Conservation (phyloP, 2,329 filamentous ascomycete genomes). For the Graphilbum sp. region DNA sequence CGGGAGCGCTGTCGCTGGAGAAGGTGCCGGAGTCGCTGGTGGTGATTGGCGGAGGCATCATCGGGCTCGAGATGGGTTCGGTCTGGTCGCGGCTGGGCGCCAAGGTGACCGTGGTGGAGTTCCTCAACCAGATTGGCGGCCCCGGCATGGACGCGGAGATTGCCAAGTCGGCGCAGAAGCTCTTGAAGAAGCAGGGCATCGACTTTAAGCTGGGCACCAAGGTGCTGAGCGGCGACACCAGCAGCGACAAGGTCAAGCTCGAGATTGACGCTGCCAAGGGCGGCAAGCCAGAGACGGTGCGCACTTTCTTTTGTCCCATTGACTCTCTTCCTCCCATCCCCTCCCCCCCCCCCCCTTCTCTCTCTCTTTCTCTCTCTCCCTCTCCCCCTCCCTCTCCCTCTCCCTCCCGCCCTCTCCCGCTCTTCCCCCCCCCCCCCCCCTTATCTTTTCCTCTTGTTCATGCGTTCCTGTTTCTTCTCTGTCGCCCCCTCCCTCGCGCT, state of each 20-base stretch:
- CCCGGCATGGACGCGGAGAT: constrained; percentile 95
- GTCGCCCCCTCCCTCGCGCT: no score
- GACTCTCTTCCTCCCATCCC: no score
- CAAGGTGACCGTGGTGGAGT: constrained; percentile 96
- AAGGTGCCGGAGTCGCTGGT: constrained; percentile 93
- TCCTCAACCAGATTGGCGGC: constrained; percentile 87
- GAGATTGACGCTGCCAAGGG: constrained; percentile 87
- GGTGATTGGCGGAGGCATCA: constrained; percentile 96
- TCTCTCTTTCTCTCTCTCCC: constrained; percentile 1
- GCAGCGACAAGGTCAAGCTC: constrained; percentile 62
- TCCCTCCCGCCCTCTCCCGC: no score
- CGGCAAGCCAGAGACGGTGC: constrained; percentile 79
- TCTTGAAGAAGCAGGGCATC: constrained; percentile 88
- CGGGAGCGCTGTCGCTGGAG: constrained; percentile 75
- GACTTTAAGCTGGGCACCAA: constrained; percentile 98
- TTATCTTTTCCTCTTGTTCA: not conserved
- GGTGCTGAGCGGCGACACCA: constrained; percentile 71
- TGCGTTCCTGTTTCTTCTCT: not conserved
- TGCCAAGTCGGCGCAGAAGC: constrained; percentile 80
- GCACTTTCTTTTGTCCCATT: constrained; percentile 15
- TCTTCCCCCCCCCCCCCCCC: not conserved
- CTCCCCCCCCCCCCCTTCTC: no score
- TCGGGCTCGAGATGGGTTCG: constrained; percentile 94
- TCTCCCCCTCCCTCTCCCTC: no score
- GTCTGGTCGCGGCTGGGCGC: constrained; percentile 91